These are phyloP conservation scores for Plasmodiophora brassicae DNA, from an alignment of 208 protist species.

Conservation along the genomic window DNA sequence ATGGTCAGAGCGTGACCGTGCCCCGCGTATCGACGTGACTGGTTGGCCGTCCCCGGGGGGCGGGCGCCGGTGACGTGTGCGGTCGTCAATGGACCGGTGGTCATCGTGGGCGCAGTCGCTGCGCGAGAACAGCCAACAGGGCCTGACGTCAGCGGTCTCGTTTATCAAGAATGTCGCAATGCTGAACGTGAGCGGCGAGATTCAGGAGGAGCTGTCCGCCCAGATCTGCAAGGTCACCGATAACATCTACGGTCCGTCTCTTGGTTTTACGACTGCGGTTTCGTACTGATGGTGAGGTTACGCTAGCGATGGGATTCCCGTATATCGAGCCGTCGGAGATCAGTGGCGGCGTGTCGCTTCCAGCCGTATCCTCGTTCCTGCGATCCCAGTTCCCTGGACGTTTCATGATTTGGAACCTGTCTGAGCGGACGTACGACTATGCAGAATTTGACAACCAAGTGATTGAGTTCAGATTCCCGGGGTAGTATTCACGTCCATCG, in stretches of 20 bases:
- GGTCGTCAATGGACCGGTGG: not conserved
- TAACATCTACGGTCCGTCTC: not conserved
- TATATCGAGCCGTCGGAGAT: not conserved
- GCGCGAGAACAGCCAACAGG: not conserved
- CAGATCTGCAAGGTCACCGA: conserved; percentile 3
- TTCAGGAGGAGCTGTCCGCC: not conserved
- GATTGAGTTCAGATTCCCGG: not conserved
- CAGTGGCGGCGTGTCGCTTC: not conserved
- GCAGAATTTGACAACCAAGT: not conserved
- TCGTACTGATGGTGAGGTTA: not conserved
- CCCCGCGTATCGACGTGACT: too few species aligned
- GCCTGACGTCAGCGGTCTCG: not conserved
- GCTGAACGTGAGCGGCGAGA: conserved; percentile 2
- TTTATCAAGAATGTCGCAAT: conserved; percentile 8
- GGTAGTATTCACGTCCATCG: not conserved
- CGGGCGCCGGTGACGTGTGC: not conserved
- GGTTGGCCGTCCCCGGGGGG: too few species aligned
- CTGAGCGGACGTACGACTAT: not conserved
- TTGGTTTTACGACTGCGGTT: not conserved
- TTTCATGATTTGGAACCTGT: conserved; percentile 31
- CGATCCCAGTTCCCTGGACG: not conserved
- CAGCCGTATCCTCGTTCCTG: not conserved
- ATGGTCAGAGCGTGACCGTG: too few species aligned
- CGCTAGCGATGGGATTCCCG: not conserved
- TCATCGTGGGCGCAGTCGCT: not conserved